Percentiles rank a stretch among this genome's conserved stretches.
phyloP scores from a whole-genome alignment of 805 yeast genomes.

The Ogataea wickerhamii region DNA sequence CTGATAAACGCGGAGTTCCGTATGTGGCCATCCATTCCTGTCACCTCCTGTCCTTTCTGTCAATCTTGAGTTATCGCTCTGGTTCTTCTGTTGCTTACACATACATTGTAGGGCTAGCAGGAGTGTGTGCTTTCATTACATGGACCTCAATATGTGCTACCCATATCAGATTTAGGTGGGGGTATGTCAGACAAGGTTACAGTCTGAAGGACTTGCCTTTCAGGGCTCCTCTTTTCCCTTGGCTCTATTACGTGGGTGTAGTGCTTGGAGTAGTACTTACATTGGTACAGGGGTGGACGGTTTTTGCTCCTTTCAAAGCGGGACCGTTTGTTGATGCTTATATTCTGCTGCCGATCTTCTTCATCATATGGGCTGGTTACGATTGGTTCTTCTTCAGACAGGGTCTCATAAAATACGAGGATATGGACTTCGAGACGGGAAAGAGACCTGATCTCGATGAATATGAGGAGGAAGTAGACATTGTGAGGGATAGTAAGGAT shows the following conservation, averaged over 20 bases:
- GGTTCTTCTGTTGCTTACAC: slow-evolving; percentile 56
- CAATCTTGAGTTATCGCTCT: slow-evolving; percentile 51
- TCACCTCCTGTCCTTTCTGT: slow-evolving; percentile 49
- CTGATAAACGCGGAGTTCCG: slow-evolving; percentile 57
- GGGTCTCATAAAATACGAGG: slow-evolving; percentile 33
- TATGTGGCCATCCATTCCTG: slow-evolving; percentile 50
- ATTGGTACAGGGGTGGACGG: slow-evolving; percentile 66
- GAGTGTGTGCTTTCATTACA: slow-evolving; percentile 60
- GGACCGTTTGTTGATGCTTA: slow-evolving; percentile 57
- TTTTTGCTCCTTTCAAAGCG: slow-evolving; percentile 53
- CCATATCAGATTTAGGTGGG: slow-evolving; percentile 46
- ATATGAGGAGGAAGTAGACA: no score
- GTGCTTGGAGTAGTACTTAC: slow-evolving; percentile 61
- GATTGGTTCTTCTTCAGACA: slow-evolving; percentile 14
- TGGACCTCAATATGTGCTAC: slow-evolving; percentile 55
- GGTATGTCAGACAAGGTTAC: slow-evolving; percentile 16
- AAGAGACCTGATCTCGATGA: slow-evolving; percentile 33
- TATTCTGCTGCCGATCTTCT: slow-evolving; percentile 55
- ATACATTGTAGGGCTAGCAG: slow-evolving; percentile 56
- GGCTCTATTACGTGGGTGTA: slow-evolving; percentile 41
- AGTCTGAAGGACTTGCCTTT: slow-evolving; percentile 17
- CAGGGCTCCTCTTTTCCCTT: slow-evolving; percentile 42
- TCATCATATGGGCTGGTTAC: slow-evolving; percentile 31
- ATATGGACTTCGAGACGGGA: slow-evolving; percentile 49
- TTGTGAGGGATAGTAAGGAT: no score